Evolutionary conservation across 2,329 filamentous ascomycete species (phyloP), one percentile per base, ranked within the genome.

Genomic region (Cercospora sp.): DNA sequence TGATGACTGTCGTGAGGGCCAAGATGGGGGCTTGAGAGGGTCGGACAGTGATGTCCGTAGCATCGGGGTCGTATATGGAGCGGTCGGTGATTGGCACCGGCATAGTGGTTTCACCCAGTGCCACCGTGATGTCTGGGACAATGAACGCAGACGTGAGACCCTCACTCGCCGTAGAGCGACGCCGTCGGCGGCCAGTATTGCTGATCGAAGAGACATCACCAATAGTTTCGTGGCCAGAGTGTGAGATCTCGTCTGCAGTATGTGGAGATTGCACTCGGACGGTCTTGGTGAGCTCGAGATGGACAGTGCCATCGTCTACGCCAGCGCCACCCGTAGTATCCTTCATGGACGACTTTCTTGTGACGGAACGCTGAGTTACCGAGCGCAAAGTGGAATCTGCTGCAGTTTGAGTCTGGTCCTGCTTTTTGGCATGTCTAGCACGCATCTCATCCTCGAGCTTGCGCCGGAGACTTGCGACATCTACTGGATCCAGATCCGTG

Each of bases 1-100:
- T 95, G 78, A 97, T 89, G 23, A 97, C 91, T n/a, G 89, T 87
- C 7, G 91, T 90, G 26, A 97, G 86, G 9, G 93, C 92, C 53
- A 89, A 80, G 4, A 86, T 88, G 0, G 92, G 92, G 1, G 88
- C 82, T 75, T 92, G 89, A 1, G 89, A 75, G 2, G 83, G 88
- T 0, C 88, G 86, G 58, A 89, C 76, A 0, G 88, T 90, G 0
- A 85, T 85, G 62, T 88, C 85, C n/a, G 84, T 82, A 60, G 87
- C 83, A 69, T 86, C 83, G 5, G 64, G 64, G 9, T 71, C 63
- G 26, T 74, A 71, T 13, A 72, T 59, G 13, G 40, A 74, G 53
- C 77, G 73, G 13, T 76, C 73, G 4, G 77, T 73, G 63, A 79
- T 74, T 3, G 78, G 78, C n/a, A 77, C 33, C 0, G 75, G 76